These are phyloP conservation scores for Flaveria bidentis DNA, from an alignment of 129 eudicot species.

Conservation along the genomic window DNA sequence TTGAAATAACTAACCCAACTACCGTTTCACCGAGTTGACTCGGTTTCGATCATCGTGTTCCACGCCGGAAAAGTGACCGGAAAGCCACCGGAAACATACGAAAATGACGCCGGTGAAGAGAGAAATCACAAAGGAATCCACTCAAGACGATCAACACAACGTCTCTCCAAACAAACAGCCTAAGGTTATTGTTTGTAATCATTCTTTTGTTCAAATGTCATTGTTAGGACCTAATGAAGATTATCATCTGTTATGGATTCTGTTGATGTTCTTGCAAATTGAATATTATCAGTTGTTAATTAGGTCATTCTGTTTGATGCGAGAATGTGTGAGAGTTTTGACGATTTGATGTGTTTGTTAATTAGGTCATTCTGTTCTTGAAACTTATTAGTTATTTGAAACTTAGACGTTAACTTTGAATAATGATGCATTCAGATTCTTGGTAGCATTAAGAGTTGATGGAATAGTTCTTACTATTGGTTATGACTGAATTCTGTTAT, in stretches of 20 bases:
- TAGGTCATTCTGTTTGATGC: too few species aligned
- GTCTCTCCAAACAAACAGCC: conserved; percentile 51
- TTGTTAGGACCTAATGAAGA: neutral
- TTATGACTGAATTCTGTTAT: conserved; percentile 1
- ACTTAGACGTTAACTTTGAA: neutral
- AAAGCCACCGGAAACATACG: too few species aligned
- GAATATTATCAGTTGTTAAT: too few species aligned
- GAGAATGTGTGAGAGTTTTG: neutral
- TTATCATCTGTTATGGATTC: neutral
- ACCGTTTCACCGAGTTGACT: too few species aligned
- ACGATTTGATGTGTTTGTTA: too few species aligned
- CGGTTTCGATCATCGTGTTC: too few species aligned
- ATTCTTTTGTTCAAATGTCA: neutral
- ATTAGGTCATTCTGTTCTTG: neutral
- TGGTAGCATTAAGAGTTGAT: neutral
- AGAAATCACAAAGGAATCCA: conserved; percentile 34
- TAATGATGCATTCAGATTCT: neutral
- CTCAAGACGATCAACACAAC: conserved; percentile 40
- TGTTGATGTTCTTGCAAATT: too few species aligned
- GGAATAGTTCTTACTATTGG: neutral
- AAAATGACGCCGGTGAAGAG: conserved; percentile 46
- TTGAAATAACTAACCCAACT: too few species aligned
- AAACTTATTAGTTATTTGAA: neutral
- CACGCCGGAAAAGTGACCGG: too few species aligned
- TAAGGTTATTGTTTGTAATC: conserved; percentile 32